Evolutionary conservation across 2,329 filamentous ascomycete species (phyloP), one percentile per base, ranked within the genome.

Genomic region (Uncinocarpus reesii): DNA sequence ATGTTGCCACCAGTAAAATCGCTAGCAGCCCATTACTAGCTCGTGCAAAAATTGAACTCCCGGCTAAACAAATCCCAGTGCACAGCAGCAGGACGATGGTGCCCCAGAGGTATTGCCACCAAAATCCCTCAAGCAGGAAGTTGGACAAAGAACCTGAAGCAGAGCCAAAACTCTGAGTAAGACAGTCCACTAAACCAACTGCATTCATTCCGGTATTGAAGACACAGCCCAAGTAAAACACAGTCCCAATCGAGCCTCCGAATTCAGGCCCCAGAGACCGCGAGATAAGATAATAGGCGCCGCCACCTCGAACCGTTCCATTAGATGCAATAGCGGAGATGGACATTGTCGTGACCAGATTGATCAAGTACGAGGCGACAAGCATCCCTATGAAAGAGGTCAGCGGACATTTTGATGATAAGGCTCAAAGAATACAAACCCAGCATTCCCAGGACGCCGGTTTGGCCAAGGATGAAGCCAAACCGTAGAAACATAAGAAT

Each of bases 401-500:
- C 20, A 55, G 62, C 58, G 52, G n/a, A 55, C 4, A 29, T 26
- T 10, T 18, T 29, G 28, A 29, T 16, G 42, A 34, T 6, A 36
- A 47, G 29, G 36, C 13, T 8, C n/a, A 4, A 23, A 11, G 3
- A 13, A 26, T 37, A 58, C 72, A 64, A 70, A 85, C 84, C 83
- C 61, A 93, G 71, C 65, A 88, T 92, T 42, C 86, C 87, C 36
- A 90, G 55, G 37, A 93, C 71, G 18, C 87, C 87, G 53, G 83
- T 77, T 61, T 90, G 83, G 7, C 86, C 87, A 18, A 93, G 72
- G 49, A 94, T 85, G 57, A 87, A 81, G 18, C 87, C 86, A 63
- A 94, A 94, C 18, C 87, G 79, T 58, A 94, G 72, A 67, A 94
- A 94, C 86, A 94, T 93, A 53, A 94, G 76, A 65, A 94, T 93